Conservation (phyloP, 768 basidiomycete species). For the Paxillus involutus region DNA sequence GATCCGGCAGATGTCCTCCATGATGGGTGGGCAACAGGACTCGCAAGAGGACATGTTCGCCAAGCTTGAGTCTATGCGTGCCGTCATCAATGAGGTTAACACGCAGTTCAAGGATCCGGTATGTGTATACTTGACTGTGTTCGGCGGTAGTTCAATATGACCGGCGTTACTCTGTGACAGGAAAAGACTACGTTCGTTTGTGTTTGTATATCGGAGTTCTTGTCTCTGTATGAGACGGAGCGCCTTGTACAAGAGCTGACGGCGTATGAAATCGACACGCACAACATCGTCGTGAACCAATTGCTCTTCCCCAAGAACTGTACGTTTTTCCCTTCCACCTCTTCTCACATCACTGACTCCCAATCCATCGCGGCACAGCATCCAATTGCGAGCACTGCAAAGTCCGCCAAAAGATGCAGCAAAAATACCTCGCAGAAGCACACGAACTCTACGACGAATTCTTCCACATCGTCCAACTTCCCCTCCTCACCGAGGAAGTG, state of each 20-base stretch:
- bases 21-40: slow-evolving; percentile 92
- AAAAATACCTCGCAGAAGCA: slow-evolving; percentile 94
- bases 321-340: slow-evolving; percentile 36
- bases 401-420: slow-evolving; percentile 96
- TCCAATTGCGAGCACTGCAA: slow-evolving; percentile 95
- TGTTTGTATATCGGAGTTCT: slow-evolving; percentile 97
- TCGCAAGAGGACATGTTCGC: slow-evolving; percentile 99
- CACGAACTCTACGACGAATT: slow-evolving; percentile 98
- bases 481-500: slow-evolving; percentile 94
- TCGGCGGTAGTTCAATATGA: neutral
- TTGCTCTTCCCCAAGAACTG: slow-evolving; percentile 90
- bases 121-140: slow-evolving; percentile 27
- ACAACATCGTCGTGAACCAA: slow-evolving; percentile 99
- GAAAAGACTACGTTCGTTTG: slow-evolving; percentile 99
- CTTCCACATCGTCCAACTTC: slow-evolving; percentile 95
- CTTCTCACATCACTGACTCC: neutral
- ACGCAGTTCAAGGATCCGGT: slow-evolving; percentile 99
- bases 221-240: slow-evolving; percentile 98
- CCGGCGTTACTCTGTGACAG: slow-evolving; percentile 35
- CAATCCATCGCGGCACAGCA: slow-evolving; percentile 39
- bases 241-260: slow-evolving; percentile 95
- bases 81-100: slow-evolving; percentile 97
- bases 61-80: slow-evolving; percentile 95
- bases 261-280: slow-evolving; percentile 94
- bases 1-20: slow-evolving; percentile 92